These are phyloP conservation scores for Solanum sejunctum DNA, from an alignment of 257 asterid species.

Conservation along the genomic window DNA sequence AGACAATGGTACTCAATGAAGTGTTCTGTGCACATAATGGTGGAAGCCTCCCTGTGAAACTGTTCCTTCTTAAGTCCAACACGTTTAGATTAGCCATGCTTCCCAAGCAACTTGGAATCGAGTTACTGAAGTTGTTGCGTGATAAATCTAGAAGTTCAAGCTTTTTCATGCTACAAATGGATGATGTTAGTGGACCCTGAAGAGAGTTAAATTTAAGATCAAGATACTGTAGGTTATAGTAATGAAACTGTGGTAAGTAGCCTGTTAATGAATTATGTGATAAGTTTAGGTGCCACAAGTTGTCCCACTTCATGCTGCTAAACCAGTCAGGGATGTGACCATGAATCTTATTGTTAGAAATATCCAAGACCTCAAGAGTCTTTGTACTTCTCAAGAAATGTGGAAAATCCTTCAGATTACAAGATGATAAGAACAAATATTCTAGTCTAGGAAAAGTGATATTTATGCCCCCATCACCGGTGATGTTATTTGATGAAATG, in stretches of 20 bases:
- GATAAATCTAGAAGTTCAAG: background rate
- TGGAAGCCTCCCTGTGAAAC: background rate
- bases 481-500: background rate
- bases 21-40: background rate
- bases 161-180: background rate
- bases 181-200: background rate
- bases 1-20: background rate
- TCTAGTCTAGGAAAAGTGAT: background rate
- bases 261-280: background rate
- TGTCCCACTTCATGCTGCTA: background rate
- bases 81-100: background rate
- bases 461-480: background rate
- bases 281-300: background rate
- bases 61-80: background rate
- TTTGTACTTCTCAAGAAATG: too few relatives aligned
- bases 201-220: background rate
- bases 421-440: background rate
- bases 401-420: background rate
- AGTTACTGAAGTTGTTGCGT: background rate
- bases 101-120: background rate
- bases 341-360: background rate
- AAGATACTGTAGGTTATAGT: fast-evolving
- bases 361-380: fast-evolving
- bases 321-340: background rate
- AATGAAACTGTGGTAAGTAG: background rate